Base-by-base conservation (phyloP, 2,329 filamentous ascomycete species). In the Aspergillus jensenii region DNA sequence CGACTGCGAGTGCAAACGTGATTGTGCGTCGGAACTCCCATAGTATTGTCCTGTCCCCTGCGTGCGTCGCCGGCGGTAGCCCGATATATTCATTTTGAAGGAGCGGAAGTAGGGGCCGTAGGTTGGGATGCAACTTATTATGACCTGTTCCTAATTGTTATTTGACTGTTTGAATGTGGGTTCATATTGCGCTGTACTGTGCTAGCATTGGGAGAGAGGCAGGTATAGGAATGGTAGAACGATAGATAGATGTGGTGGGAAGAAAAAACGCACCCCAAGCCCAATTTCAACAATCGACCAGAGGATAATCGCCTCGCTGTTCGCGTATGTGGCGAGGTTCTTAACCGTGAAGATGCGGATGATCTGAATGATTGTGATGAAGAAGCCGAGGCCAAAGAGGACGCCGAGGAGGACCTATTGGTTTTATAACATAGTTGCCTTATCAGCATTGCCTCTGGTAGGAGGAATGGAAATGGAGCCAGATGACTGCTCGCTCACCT, bases 351-450 rank as follows among this genome's bases (percentile, higher is more conserved):
- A 74, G 56, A 83, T 79, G 14, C 81, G 81, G 59, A 83, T 74
- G 56, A 81, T 76, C 62, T 83, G 81, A 56, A 82, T 80, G 47
- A 80, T 61, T 5, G 78, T 81, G 44, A 83, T 76, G 68, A 83
- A 82, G 52, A 79, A 68, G n/a, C 81, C 81, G 23, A 84, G 72
- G 3, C 73, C 71, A 63, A 82, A 82, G 27, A 82, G 69, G 5
- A 68, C 68, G 0, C 76, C 68, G 0, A 82, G 69, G 3, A 79
- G 72, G 3, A 75, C 45, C 66, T 81, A 0, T 27, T 27, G 2
- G 25, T 27, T 74, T 9, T 4, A n/a, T 25, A 21, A 39, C 31
- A 12, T 54, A 27, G 25, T 3, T 8, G 25, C 25, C 25, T 27
- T 27, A 8, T 27, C 25, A 27, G 25, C 25, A 8, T 27, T 27